A percentile compares a stretch with the other conserved stretches of the same genome.
phyloP scores from a whole-genome alignment of 2,329 filamentous ascomycete species.

The Cercospora canescens region DNA sequence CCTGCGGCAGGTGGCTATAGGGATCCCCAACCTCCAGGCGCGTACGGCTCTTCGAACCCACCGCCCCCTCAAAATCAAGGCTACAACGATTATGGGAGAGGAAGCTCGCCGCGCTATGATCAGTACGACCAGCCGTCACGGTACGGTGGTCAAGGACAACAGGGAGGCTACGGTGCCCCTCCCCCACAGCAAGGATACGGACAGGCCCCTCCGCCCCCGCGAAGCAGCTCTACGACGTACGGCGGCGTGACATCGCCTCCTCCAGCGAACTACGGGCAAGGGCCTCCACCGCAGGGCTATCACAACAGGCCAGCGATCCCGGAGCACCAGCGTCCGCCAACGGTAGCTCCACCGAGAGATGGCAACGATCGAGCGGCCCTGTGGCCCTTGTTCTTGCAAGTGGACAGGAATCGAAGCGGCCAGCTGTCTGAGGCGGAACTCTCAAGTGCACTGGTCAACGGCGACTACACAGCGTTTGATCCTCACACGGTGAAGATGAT shows the following conservation, averaged over 20 bases:
- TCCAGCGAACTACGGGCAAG: conserved; percentile 53
- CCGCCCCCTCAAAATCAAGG: conserved; percentile 30
- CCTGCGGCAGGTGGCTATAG: conserved; percentile 27
- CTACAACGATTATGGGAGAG: conserved; percentile 34
- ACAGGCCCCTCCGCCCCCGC: conserved; percentile 19
- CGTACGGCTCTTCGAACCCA: conserved; percentile 38
- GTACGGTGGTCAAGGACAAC: conserved; percentile 23
- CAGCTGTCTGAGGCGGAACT: conserved; percentile 85
- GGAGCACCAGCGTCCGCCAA: conserved; percentile 46
- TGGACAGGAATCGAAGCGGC: conserved; percentile 82
- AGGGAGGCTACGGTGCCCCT: conserved; percentile 13
- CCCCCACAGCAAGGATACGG: conserved; percentile 13
- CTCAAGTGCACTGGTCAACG: conserved; percentile 87
- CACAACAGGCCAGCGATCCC: conserved; percentile 61
- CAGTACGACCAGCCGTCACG: conserved; percentile 32
- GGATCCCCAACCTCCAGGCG: conserved; percentile 37
- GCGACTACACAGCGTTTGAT: conserved; percentile 93
- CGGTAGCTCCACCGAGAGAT: conserved; percentile 53
- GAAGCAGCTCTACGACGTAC: conserved; percentile 21
- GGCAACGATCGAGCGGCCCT: conserved; percentile 69
- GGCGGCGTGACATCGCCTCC: conserved; percentile 35
- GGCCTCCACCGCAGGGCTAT: conserved; percentile 61
- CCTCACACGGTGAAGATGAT: conserved; percentile 95
- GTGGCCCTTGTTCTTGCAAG: conserved; percentile 82
- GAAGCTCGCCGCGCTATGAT: conserved; percentile 37